Conservation (phyloP, 140 eudicot genomes). For the Senecio squalidus region DNA sequence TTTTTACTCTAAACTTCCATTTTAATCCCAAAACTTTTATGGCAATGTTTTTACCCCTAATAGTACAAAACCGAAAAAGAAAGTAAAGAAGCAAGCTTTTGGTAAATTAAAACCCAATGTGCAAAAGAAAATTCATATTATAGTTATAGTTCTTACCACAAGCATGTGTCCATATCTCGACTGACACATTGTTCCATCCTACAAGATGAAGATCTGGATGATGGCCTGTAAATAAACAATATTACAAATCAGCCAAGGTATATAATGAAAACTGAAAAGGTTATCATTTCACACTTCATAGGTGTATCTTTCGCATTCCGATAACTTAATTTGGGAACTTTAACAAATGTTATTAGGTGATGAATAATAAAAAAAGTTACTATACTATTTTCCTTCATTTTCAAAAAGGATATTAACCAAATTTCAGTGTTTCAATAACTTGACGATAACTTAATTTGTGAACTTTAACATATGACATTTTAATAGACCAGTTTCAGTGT, state of each 20-base stretch:
- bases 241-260: background rate
- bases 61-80: too few species aligned
- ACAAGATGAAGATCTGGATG: conserved; percentile 98
- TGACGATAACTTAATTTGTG: too few species aligned
- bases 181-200: conserved; percentile 84
- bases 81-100: too few species aligned
- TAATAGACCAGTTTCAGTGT: background rate
- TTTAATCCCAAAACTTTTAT: too few species aligned
- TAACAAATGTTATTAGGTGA: background rate
- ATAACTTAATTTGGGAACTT: background rate
- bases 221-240: conserved; percentile 54
- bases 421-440: too few species aligned
- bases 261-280: too few species aligned
- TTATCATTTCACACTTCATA: background rate
- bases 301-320: background rate
- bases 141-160: conserved; percentile 49
- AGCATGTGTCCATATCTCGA: conserved; percentile 94
- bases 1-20: too few species aligned
- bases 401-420: too few species aligned
- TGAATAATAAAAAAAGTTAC: too few species aligned
- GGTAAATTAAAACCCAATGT: too few species aligned
- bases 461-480: background rate
- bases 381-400: too few species aligned
- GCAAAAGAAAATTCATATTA: background rate
- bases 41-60: too few species aligned